Conservation (phyloP, 2,329 filamentous ascomycete species). For the Epichloe hybrida region DNA sequence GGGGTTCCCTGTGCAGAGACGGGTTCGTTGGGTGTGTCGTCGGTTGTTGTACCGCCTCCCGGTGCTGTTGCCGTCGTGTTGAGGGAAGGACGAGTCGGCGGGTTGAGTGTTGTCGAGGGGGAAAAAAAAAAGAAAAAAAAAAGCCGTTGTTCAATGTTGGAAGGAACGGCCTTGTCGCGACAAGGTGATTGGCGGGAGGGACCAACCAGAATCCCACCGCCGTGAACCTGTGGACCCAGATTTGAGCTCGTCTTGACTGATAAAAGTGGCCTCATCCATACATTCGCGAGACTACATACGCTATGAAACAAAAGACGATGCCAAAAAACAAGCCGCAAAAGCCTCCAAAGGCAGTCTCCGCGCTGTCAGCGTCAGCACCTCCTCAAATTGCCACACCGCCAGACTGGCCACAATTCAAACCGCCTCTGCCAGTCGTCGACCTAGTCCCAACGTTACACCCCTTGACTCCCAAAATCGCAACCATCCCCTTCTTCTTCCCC, state of each 20-base stretch:
- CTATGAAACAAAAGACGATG: constrained; percentile 12
- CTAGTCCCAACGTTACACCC: constrained; percentile 44
- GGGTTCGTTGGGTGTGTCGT: not conserved
- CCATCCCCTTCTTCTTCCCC: constrained; percentile 63
- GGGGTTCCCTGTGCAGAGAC: not conserved
- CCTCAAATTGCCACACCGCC: constrained; percentile 16
- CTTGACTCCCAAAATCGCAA: constrained; percentile 48
- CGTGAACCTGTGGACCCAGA: no score
- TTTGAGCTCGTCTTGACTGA: no score
- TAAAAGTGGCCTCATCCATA: no score
- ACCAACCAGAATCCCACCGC: no score
- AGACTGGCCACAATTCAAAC: constrained; percentile 60
- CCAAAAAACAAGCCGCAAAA: constrained; percentile 21
- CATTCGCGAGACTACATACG: no score
- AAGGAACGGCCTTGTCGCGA: no score
- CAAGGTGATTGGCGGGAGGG: no score
- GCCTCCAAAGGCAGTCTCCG: constrained; percentile 7
- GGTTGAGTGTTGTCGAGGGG: no score
- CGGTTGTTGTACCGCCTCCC: not conserved
- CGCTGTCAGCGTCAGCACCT: constrained; percentile 3
- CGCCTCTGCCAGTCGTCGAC: constrained; percentile 50
- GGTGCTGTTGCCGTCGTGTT: not conserved
- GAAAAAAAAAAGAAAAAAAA: no score
- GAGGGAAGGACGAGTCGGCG: no score
- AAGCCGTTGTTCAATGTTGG: no score